These are phyloP conservation scores for Alternaria tenuissima DNA, from an alignment of 2,329 filamentous ascomycete genomes.

Conservation along the genomic window DNA sequence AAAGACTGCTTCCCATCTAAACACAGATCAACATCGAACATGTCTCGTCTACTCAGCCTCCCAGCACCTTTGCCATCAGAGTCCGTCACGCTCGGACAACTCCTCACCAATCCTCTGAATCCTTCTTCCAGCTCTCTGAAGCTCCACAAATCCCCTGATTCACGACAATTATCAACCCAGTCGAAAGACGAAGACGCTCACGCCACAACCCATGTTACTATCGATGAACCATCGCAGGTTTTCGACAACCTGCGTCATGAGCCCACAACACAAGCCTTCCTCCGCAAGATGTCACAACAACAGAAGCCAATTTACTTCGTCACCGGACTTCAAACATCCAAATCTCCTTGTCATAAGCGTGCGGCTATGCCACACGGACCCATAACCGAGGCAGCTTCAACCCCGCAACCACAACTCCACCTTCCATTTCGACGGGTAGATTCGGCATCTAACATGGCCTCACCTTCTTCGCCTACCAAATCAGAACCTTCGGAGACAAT, in stretches of 20 bases:
- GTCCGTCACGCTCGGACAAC: slow-evolving; percentile 37
- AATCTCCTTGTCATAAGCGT: slow-evolving; percentile 12
- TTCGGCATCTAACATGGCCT: slow-evolving; percentile 24
- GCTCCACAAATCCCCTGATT: slow-evolving; percentile 17
- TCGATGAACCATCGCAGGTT: slow-evolving; percentile 25
- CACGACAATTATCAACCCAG: slow-evolving; percentile 14
- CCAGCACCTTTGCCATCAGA: slow-evolving; percentile 34
- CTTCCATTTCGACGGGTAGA: slow-evolving; percentile 34
- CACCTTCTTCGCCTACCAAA: not conserved
- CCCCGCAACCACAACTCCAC: slow-evolving; percentile 9
- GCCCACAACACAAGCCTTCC: slow-evolving; percentile 26
- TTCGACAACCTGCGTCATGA: slow-evolving; percentile 37
- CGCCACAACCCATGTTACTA: slow-evolving; percentile 21
- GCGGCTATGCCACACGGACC: not conserved
- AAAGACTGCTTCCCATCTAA: not conserved
- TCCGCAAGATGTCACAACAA: slow-evolving; percentile 50
- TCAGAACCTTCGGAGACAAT: slow-evolving; percentile 22
- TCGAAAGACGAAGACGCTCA: slow-evolving; percentile 32
- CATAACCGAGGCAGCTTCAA: slow-evolving; percentile 6
- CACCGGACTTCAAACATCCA: slow-evolving; percentile 56
- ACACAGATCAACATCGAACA: slow-evolving; percentile 5
- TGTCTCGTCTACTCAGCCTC: slow-evolving; percentile 33
- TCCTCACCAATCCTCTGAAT: slow-evolving; percentile 36
- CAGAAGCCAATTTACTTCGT: slow-evolving; percentile 56
- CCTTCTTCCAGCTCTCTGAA: slow-evolving; percentile 24